Evolutionary conservation across 352 stramenopile genomes (phyloP).

Genomic region (Elongisporangium prolatum): DNA sequence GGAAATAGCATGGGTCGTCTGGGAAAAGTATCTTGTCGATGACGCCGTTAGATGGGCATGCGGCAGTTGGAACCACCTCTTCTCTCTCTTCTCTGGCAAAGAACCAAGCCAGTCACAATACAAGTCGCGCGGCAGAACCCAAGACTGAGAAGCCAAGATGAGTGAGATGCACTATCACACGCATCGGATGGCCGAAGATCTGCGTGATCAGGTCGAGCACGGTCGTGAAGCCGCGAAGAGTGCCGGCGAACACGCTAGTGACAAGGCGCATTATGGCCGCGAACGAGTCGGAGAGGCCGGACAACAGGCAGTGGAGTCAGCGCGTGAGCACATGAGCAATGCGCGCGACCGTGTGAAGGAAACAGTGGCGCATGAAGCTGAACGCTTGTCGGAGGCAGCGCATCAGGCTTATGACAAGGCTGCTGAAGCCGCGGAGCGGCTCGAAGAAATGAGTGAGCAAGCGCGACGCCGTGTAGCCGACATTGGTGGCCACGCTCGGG

Average conservation of each 20-base stretch:
- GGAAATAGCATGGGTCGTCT: not conserved
- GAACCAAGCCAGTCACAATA: not conserved
- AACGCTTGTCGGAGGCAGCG: not conserved
- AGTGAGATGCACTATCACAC: not conserved
- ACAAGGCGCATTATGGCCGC: slow-evolving; percentile 6
- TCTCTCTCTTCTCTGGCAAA: not conserved
- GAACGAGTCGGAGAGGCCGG: not conserved
- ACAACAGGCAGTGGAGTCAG: not conserved
- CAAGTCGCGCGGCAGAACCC: not conserved
- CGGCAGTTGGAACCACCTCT: not conserved
- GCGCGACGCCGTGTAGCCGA: slow-evolving; percentile 22
- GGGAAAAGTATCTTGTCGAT: not conserved
- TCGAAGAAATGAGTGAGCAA: slow-evolving; percentile 30
- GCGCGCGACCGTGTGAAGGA: not conserved
- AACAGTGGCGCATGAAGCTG: not conserved
- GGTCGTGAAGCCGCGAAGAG: slow-evolving; percentile 5
- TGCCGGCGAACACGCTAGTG: slow-evolving; percentile 3
- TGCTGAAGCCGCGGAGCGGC: slow-evolving; percentile 15
- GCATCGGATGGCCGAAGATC: slow-evolving; percentile 9
- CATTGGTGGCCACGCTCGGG: slow-evolving; percentile 13
- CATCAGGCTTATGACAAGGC: slow-evolving; percentile 7
- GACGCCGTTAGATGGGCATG: not conserved
- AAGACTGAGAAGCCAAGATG: not conserved
- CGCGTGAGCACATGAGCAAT: not conserved
- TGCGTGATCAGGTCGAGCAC: slow-evolving; percentile 29